Conservation (phyloP, 2,329 filamentous ascomycete species). For the Ophioceras dolichostomum region DNA sequence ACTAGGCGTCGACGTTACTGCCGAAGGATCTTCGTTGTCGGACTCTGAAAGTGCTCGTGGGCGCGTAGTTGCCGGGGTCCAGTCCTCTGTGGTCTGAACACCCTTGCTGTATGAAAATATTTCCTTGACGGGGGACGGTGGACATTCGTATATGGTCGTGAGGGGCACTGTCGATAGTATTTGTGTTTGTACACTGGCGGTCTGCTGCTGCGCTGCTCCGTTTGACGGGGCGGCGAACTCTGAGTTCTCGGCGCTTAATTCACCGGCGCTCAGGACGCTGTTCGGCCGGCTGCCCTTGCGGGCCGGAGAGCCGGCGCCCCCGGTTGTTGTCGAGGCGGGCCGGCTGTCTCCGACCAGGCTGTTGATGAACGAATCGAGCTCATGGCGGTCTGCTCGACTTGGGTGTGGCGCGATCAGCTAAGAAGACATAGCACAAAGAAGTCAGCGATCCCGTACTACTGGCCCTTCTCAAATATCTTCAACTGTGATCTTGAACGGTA, state of each 20-base stretch:
- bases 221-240: constrained; percentile 40
- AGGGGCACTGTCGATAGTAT: constrained; percentile 62
- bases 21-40: constrained; percentile 51
- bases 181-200: constrained; percentile 37
- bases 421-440: neutral
- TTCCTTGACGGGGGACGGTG: constrained; percentile 65
- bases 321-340: constrained; percentile 53
- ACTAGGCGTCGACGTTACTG: constrained; percentile 47
- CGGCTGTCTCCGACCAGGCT: constrained; percentile 71
- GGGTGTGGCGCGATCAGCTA: constrained; percentile 60
- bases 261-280: constrained; percentile 72
- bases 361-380: constrained; percentile 78
- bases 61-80: constrained; percentile 42
- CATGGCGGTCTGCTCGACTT: constrained; percentile 54
- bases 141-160: constrained; percentile 69
- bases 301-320: constrained; percentile 50
- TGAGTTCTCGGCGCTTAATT: constrained; percentile 64
- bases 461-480: too few relatives aligned
- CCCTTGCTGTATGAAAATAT: constrained; percentile 95
- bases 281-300: constrained; percentile 66
- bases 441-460: too few relatives aligned
- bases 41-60: constrained; percentile 45
- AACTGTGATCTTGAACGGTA: too few relatives aligned
- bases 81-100: constrained; percentile 78
- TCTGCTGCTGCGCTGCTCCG: constrained; percentile 15